Base-by-base conservation (phyloP, 1,284 basidiomycete genomes). In the Neonothopanus nambi region DNA sequence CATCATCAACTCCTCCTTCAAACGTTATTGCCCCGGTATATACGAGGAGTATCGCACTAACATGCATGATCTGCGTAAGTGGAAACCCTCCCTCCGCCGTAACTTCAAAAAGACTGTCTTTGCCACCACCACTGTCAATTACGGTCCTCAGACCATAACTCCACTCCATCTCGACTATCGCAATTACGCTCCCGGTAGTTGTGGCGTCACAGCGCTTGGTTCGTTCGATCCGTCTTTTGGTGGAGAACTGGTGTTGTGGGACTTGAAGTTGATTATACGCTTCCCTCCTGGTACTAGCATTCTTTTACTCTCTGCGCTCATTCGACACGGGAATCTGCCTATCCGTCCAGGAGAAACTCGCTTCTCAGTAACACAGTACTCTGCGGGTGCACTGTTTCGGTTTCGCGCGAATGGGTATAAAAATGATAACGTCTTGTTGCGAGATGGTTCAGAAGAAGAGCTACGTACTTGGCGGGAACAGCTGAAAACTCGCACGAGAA, bases 341-440 rank as follows among this genome's bases (percentile, higher is more conserved):
- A n/a, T n/a, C n/a, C n/a, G n/a, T n/a, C n/a, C n/a, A n/a, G n/a
- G n/a, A 9, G 24, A 44, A 26, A 38, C 17, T 11, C 11, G 47
- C 3, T 48, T 38, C 21, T 48, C 36, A n/a, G n/a, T n/a, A n/a
- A n/a, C n/a, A n/a, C n/a, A n/a, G n/a, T n/a, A n/a, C n/a, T n/a
- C n/a, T n/a, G 47, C 47, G 23, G 47, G 47, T 12, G 33, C 35
- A 21, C 17, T 48, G 21, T 48, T 48, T 39, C 47, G 36, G 3
- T 48, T 15, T 13, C 11, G 4, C 9, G 2, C 6, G 15, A 44
- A 44, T 44, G 43, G 43, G 4, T 28, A 28, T 28, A 7, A n/a
- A 7, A 39, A 39, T 20, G 38, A 39, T 20, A 39, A 39, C 7
- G 38, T 17, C 6, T 39, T 39, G 6, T 39, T 39, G 38, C 6